phyloP scores from a whole-genome alignment of 2,329 filamentous ascomycete species.

The Elsinoe ampelina region DNA sequence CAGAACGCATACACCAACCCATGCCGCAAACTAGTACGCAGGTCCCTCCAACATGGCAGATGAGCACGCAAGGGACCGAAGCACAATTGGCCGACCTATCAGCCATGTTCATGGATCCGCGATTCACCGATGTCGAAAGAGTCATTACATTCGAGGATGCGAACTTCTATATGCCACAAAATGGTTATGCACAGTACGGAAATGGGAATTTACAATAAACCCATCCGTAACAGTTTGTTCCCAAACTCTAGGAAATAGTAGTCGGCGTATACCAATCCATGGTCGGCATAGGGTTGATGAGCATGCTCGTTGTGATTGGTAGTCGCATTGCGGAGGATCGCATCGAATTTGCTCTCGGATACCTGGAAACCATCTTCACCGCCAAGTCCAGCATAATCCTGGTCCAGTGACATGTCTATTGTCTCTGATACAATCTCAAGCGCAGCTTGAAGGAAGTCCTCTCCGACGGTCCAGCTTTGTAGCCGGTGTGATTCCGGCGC shows the following conservation, averaged over 20 bases:
- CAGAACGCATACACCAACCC: background rate
- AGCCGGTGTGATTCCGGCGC: background rate
- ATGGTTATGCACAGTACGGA: conserved; percentile 1
- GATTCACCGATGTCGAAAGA: background rate
- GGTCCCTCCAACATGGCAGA: background rate
- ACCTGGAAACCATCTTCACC: conserved; percentile 14
- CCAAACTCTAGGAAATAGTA: conserved; percentile 41
- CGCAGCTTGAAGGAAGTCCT: conserved; percentile 15
- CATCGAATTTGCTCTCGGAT: conserved; percentile 31
- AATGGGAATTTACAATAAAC: background rate
- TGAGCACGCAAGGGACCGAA: background rate
- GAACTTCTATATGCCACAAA: conserved; percentile 5
- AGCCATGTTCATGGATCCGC: background rate
- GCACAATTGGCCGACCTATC: background rate
- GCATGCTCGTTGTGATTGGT: conserved; percentile 41
- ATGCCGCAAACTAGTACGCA: background rate
- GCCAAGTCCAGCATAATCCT: background rate
- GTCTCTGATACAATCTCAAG: background rate
- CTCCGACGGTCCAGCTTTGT: background rate
- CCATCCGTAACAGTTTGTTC: conserved; percentile 35
- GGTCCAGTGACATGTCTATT: conserved; percentile 2
- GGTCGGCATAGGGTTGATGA: conserved; percentile 36
- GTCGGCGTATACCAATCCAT: conserved; percentile 43
- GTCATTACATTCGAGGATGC: conserved; percentile 4
- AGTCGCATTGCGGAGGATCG: conserved; percentile 39